phyloP scores from a whole-genome alignment of 2,329 filamentous ascomycete genomes.

The Madurella mycetomatis region DNA sequence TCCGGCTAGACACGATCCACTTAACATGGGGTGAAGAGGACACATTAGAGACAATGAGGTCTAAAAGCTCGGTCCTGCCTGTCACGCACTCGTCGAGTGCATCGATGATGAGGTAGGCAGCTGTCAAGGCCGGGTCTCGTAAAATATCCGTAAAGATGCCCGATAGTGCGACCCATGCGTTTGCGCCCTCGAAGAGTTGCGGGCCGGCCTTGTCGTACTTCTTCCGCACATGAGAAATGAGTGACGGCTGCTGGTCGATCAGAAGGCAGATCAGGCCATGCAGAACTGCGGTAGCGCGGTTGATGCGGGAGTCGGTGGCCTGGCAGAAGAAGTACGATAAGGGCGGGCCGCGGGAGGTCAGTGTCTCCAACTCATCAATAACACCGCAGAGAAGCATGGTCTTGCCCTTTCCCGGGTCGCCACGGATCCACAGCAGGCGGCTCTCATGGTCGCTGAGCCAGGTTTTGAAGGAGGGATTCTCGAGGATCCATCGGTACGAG shows the following conservation, averaged over 20 bases:
- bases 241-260: conserved; percentile 27
- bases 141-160: too few relatives aligned
- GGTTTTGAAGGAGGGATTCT: too few relatives aligned
- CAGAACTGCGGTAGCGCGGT: conserved; percentile 29
- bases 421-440: neutral
- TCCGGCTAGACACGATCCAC: conserved; percentile 43
- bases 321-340: conserved; percentile 33
- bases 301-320: conserved; percentile 26
- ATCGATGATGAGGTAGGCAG: conserved; percentile 39
- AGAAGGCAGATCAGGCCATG: conserved; percentile 31
- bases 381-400: neutral
- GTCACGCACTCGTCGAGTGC: conserved; percentile 43
- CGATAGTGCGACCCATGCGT: conserved; percentile 36
- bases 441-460: neutral
- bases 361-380: neutral
- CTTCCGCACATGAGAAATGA: conserved; percentile 33
- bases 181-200: conserved; percentile 35
- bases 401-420: conserved; percentile 31
- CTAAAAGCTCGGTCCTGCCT: conserved; percentile 29
- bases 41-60: conserved; percentile 31
- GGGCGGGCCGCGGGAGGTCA: too few relatives aligned
- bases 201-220: conserved; percentile 31
- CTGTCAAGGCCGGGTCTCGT: conserved; percentile 24
- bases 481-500: too few relatives aligned
- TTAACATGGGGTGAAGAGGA: conserved; percentile 29